Percentiles rank a stretch among this genome's conserved stretches.
Conservation (phyloP, 2,329 filamentous ascomycete species). For the Neofusicoccum parvum region DNA sequence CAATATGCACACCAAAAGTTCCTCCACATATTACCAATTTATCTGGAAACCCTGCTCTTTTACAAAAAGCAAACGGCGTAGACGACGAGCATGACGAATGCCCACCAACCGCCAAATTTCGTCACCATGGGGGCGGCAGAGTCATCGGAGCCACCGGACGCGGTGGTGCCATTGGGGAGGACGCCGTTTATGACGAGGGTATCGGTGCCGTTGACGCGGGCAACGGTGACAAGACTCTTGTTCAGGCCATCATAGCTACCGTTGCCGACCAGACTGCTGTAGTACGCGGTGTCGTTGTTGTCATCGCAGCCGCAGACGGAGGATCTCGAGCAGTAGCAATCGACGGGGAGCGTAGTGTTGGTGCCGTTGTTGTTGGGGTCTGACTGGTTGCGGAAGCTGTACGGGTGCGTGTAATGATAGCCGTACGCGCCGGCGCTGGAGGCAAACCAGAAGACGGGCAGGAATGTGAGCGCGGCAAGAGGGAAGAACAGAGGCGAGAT, state of each 20-base stretch:
- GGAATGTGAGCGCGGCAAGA: constrained; percentile 55
- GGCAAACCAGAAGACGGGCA: constrained; percentile 64
- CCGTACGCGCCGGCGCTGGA: constrained; percentile 55
- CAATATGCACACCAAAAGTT: not conserved
- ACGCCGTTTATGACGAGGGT: constrained; percentile 77
- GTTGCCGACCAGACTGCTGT: constrained; percentile 60
- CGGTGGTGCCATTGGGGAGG: constrained; percentile 60
- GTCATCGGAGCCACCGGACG: constrained; percentile 41
- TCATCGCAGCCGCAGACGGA: constrained; percentile 70
- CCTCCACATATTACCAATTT: not conserved
- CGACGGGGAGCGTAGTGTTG: constrained; percentile 63
- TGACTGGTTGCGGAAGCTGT: constrained; percentile 52
- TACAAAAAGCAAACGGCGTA: constrained; percentile 16
- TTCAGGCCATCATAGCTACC: constrained; percentile 61
- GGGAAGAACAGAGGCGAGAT: constrained; percentile 56
- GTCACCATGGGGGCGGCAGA: not conserved
- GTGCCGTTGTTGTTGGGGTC: constrained; percentile 46
- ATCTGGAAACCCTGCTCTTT: not conserved
- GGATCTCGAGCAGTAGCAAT: constrained; percentile 63
- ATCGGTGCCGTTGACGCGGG: constrained; percentile 61
- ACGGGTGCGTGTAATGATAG: constrained; percentile 62
- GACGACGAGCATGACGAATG: not conserved
- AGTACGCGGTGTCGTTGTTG: constrained; percentile 58
- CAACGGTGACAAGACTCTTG: constrained; percentile 63
- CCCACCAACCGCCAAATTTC: constrained; percentile 14